phyloP scores from a whole-genome alignment of 1,284 basidiomycete species.

The Trametes sp. region DNA sequence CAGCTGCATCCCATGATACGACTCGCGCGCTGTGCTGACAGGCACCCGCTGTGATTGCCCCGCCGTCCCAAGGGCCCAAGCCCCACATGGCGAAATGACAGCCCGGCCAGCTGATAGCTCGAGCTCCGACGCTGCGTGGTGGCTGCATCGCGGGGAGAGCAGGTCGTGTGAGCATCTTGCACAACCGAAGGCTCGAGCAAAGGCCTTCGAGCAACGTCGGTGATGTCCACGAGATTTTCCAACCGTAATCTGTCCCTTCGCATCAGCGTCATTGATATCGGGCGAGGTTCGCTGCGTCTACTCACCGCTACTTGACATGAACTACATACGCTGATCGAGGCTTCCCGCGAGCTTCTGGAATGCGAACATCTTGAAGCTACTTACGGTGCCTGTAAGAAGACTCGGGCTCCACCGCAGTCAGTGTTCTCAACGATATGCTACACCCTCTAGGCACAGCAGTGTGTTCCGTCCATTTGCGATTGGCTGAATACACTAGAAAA shows the following conservation, averaged over 20 bases:
- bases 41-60: slow-evolving; percentile 7
- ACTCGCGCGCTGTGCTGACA: slow-evolving; percentile 4
- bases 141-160: too few species aligned
- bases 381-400: too few species aligned
- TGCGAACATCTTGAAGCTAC: background rate
- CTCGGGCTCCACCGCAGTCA: too few species aligned
- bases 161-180: background rate
- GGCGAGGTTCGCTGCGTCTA: background rate
- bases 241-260: background rate
- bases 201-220: background rate
- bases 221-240: background rate
- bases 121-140: background rate
- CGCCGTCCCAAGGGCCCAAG: too few species aligned
- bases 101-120: background rate
- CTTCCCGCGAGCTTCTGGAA: background rate
- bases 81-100: background rate
- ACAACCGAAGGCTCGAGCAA: background rate
- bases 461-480: background rate
- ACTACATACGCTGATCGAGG: background rate
- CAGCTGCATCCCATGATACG: slow-evolving; percentile 11
- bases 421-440: too few species aligned
- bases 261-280: background rate
- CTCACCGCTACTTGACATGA: background rate
- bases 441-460: too few species aligned
- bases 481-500: too few species aligned